Evolutionary conservation across 202 grass and related monocot species (phyloP), one percentile per base, ranked within the genome.

Genomic region (Dendrocalamus latiflorus): DNA sequence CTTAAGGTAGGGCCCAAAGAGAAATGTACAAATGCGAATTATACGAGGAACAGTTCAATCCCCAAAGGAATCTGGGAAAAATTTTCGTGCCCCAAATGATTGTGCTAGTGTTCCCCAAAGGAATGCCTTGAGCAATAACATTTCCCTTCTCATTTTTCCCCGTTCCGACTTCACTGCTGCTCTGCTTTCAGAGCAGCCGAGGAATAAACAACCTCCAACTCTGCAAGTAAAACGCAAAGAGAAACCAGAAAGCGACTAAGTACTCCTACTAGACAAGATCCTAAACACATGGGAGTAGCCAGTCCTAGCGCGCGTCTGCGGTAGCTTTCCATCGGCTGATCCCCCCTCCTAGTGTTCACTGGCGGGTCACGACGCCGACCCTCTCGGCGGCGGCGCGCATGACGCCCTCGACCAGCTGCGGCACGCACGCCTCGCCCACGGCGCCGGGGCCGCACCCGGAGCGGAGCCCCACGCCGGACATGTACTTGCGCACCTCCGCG

Each of bases 401-500:
- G n/a, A n/a, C n/a, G n/a, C n/a, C n/a, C n/a, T n/a, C 86, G 0
- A 85, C 75, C 53, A 80, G 72, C 48, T 76, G 81, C 77, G 69
- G 70, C 72, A 85, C 57, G 62, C 56, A 73, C 16, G 62, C 64
- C 42, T 85, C 83, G 79, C 68, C 83, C 28, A 82, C 72, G 74
- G 77, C 68, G 1, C 84, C 79, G 24, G 76, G 22, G 13, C 86
- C 84, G 78, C 88, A 86, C 6, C 85, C 85, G 67, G 76, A 74
- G 22, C 78, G 78, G 55, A 89, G 78, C 1, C 89, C 92, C 72
- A 85, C 85, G 64, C 85, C 85, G 47, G 85, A 77, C 90, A 98
- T 95, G 89, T 98, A 98, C 76, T 72, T 90, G 72, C 88, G 72
- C 58, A 98, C 95, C 72, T 98, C 95, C 34, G 74, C 77, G 6